phyloP scores from a whole-genome alignment of 345 rosid genomes.

The Anastatica hierochuntica region DNA sequence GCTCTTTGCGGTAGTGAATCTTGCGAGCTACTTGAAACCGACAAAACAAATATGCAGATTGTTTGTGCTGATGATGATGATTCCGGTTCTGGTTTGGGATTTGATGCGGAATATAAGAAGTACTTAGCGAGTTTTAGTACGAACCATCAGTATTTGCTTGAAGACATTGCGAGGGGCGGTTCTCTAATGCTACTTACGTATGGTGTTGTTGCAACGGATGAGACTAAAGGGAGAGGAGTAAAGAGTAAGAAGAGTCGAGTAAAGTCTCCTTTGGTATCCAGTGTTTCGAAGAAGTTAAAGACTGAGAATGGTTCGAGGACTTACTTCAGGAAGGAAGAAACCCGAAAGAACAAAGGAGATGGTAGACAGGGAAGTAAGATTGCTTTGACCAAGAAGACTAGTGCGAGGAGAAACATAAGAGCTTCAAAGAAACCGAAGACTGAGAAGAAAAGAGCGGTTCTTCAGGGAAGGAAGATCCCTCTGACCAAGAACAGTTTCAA shows the following conservation, averaged over 20 bases:
- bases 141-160: conserved; percentile 6
- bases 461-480: too few species aligned
- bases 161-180: too few species aligned
- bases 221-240: neutral
- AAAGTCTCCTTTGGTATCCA: neutral
- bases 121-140: neutral
- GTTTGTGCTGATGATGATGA: conserved; percentile 4
- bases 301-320: too few species aligned
- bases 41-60: neutral
- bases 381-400: neutral
- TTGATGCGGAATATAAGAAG: conserved; percentile 7
- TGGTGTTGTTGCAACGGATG: neutral
- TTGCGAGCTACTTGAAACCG: conserved; percentile 3
- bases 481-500: neutral
- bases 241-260: neutral
- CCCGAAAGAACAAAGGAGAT: neutral
- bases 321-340: conserved; percentile 5
- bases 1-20: conserved; percentile 14
- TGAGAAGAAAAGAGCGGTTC: neutral
- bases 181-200: neutral
- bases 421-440: neutral
- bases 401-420: too few species aligned
- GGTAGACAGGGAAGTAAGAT: conserved; percentile 1
- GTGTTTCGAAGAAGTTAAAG: conserved; percentile 8
- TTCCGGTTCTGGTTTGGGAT: neutral